phyloP scores from a whole-genome alignment of 768 basidiomycete genomes.

The Mycena indigotica region DNA sequence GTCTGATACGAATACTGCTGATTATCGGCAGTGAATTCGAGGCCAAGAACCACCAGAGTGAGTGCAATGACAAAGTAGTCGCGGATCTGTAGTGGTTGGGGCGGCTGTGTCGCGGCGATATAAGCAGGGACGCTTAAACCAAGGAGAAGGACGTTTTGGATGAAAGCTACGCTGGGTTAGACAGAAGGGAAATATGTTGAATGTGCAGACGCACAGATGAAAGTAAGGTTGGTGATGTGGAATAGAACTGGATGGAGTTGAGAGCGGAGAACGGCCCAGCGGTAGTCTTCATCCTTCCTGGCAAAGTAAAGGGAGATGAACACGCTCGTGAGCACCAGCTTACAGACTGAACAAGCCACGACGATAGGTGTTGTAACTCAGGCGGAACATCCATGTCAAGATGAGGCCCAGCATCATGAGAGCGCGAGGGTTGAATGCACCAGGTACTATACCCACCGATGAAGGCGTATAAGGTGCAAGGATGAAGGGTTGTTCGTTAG shows the following conservation, averaged over 20 bases:
- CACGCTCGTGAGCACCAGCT: slow-evolving; percentile 23
- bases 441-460: slow-evolving; percentile 41
- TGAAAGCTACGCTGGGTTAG: slow-evolving; percentile 49
- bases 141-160: slow-evolving; percentile 82
- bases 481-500: slow-evolving; percentile 39
- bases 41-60: slow-evolving; percentile 57
- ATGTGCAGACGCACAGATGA: slow-evolving; percentile 55
- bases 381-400: slow-evolving; percentile 33
- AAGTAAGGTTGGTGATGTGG: slow-evolving; percentile 65
- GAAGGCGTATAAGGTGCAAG: slow-evolving; percentile 62
- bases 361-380: slow-evolving; percentile 82
- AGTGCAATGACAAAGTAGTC: slow-evolving; percentile 65
- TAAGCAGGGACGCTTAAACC: slow-evolving; percentile 65
- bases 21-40: slow-evolving; percentile 88
- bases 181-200: background rate
- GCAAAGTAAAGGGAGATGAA: slow-evolving; percentile 2
- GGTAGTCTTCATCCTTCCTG: slow-evolving; percentile 88
- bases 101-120: slow-evolving; percentile 56
- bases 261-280: slow-evolving; percentile 78
- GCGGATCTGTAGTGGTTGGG: slow-evolving; percentile 50
- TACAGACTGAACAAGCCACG: slow-evolving; percentile 80
- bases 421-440: slow-evolving; percentile 69
- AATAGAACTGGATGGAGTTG: slow-evolving; percentile 58
- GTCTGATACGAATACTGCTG: slow-evolving; percentile 87
- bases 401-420: slow-evolving; percentile 55